Percentiles rank a stretch among this genome's conserved stretches.
Conservation (phyloP, 73 alveolate species). For the Paramecium primaurelia region DNA sequence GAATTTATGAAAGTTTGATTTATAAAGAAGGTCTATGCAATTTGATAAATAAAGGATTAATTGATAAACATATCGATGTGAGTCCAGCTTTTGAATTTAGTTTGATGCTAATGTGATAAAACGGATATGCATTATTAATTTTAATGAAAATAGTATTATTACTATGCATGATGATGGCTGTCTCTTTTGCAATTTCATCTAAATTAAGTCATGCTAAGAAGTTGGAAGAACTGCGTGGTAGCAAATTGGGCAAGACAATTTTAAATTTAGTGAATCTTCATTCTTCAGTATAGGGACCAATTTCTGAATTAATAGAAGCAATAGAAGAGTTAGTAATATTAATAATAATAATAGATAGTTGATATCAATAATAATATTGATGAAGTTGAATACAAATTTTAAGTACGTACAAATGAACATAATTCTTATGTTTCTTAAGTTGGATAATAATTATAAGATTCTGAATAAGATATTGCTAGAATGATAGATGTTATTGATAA, state of each 20-base stretch:
- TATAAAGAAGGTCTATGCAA: neutral
- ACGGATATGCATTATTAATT: slow-evolving; percentile 16
- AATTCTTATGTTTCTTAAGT: neutral
- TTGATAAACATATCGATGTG: slow-evolving; percentile 1
- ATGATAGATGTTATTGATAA: slow-evolving; percentile 33
- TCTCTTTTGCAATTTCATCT: neutral
- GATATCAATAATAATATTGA: neutral
- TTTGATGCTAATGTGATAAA: neutral
- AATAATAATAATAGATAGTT: neutral
- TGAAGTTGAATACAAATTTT: neutral
- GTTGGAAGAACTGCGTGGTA: neutral
- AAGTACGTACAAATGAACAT: slow-evolving; percentile 25
- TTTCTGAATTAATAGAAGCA: slow-evolving; percentile 24
- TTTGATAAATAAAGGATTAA: slow-evolving; percentile 14
- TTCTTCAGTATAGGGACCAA: slow-evolving; percentile 26
- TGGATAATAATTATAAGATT: neutral
- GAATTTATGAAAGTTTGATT: neutral
- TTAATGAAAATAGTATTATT: neutral
- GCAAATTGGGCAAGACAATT: neutral
- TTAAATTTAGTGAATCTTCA: neutral
- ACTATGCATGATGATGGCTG: neutral
- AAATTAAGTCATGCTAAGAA: slow-evolving; percentile 14
- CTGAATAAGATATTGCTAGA: slow-evolving; percentile 45
- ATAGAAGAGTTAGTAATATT: slow-evolving; percentile 15
- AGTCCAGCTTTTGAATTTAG: slow-evolving; percentile 15